Base-by-base conservation (phyloP, 768 basidiomycete species). In the Rhodotorula graminis region DNA sequence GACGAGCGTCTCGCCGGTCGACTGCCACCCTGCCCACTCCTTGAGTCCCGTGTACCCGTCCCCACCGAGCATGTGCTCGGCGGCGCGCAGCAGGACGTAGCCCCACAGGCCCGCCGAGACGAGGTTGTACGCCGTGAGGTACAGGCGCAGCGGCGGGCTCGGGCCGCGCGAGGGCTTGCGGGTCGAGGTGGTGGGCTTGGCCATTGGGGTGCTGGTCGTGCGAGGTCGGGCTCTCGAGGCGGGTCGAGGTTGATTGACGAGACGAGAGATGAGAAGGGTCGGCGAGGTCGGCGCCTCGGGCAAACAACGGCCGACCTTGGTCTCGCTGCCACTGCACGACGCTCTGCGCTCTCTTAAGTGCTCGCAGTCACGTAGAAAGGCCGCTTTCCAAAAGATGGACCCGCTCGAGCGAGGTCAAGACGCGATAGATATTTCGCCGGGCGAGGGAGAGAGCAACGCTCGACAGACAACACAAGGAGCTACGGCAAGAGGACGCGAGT, bases 41-140 rank as follows among this genome's bases (percentile, higher is more conserved):
- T 67, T 72, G 44, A 71, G 2, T 6, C 61, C 52, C 15, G 52
- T 64, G n/a, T 80, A 81, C 42, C 83, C 83, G 63, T 79, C 81
- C 59, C 79, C 58, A 69, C 72, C 42, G 75, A 70, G 40, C 33
- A 76, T 57, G 63, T 79, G 71, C 23, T 58, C 57, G 50, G 69
- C 52, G 82, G 80, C 21, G 83, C 82, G 47, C 81, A 76, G 62
- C 76, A 95, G 87, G 71, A 95, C 81, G 80, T 87, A 86, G 0
- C 81, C 80, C 94, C 94, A 97, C 58, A 88, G 89, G 23, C 87
- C 60, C 0, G 89, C 83, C 0, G 92, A 93, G 49, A 88, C 77
- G 73, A 85, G 76, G 82, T 97, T 96, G 85, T 93, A 97, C 0
- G 82, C 80, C 67, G 90, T 77, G 7, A 97, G 85, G 82, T 95